phyloP scores from a whole-genome alignment of 768 basidiomycete species.

The Cyclocybe aegerita region DNA sequence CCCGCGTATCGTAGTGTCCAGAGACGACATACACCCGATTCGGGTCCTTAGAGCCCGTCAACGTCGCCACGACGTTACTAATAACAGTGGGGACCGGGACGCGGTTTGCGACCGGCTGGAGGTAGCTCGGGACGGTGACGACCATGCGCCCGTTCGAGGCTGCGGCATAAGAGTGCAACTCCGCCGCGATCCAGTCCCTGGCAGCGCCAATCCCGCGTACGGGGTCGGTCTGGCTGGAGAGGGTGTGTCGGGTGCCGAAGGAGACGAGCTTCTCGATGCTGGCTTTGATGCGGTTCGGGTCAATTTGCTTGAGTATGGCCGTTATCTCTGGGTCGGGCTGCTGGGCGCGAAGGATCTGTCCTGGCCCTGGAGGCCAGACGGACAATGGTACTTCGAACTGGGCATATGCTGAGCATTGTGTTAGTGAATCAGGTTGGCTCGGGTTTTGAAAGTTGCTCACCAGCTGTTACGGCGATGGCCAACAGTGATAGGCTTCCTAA shows the following conservation, averaged over 20 bases:
- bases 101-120: constrained; percentile 33
- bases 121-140: constrained; percentile 44
- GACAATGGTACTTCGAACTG: too few species aligned
- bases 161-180: constrained; percentile 40
- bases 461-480: too few species aligned
- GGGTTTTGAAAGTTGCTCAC: too few species aligned
- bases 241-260: constrained; percentile 54
- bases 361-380: constrained; percentile 51
- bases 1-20: constrained; percentile 55
- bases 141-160: constrained; percentile 40
- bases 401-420: too few species aligned
- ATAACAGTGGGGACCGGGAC: constrained; percentile 46
- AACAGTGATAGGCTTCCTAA: too few species aligned
- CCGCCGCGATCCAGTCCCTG: constrained; percentile 51
- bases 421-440: too few species aligned
- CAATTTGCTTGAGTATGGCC: constrained; percentile 45
- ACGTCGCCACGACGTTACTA: constrained; percentile 51
- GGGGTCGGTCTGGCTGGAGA: constrained; percentile 53
- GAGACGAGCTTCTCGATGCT: constrained; percentile 53
- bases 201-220: constrained; percentile 54
- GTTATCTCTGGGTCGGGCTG: constrained; percentile 42
- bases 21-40: constrained; percentile 53
- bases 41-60: constrained; percentile 45
- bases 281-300: constrained; percentile 41
- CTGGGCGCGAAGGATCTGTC: constrained; percentile 39